Evolutionary conservation across 495 filamentous ascomycete genomes (phyloP), one percentile per base, ranked within the genome.

Genomic region (Penicillium herquei): DNA sequence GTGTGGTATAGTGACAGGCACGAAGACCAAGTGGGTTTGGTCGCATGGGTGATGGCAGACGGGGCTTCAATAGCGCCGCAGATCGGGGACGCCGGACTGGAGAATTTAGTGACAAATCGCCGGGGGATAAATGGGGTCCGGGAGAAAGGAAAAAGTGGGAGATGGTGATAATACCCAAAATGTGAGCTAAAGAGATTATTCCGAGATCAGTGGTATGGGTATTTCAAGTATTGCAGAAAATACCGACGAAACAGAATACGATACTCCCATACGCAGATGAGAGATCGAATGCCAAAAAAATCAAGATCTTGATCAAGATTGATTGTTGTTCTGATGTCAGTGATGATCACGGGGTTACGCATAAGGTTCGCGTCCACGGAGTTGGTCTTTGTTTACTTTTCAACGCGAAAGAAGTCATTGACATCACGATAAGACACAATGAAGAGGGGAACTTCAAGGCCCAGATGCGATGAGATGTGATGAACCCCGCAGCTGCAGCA

Each of bases 401-500:
- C 21, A 9, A 52, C 51, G 51, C 54, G 50, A 53, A 39, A 26
- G 21, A 49, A 37, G 6, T 26, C 10, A 43, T 26, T 66, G 64
- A 66, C 64, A 64, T 65, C 61, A 66, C 49, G 33, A 59, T 51
- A 49, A 48, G 57, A 33, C 12, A 21, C 37, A 32, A 13, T 26
- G 51, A 37, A 17, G 31, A 41, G 48, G 46, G 37, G 39, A 39
- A 26, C 21, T 4, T 7, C 30, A 49, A 21, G 52, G 61, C 39
- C 58, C 52, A 65, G 61, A 63, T 41, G 35, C 21, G 37, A 13
- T 47, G 39, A 13, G 47, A 35, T 66, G 65, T 68, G 65, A 68
- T 62, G 51, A 45, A 68, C 65, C 65, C 63, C 65, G 65, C 65
- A 68, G 59, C 40, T 46, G 49, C 43, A 33, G 59, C 53, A 61